phyloP scores from a whole-genome alignment of 75 land plant genomes.

The Sequoiadendron giganteum region DNA sequence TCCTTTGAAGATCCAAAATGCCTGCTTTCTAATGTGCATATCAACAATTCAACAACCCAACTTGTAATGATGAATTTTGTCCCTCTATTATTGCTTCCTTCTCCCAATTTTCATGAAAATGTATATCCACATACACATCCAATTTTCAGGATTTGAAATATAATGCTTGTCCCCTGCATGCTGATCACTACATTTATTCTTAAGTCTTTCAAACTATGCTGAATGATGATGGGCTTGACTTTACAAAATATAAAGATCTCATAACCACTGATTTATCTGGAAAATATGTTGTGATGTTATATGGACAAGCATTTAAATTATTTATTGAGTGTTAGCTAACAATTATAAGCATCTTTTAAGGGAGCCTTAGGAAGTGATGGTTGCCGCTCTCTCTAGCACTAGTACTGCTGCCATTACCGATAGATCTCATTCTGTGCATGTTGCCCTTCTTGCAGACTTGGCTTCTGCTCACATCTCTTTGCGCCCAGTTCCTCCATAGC shows the following conservation, averaged over 20 bases:
- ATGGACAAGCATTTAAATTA: not conserved
- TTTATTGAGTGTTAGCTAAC: too few species aligned
- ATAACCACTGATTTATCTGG: not conserved
- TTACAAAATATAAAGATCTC: not conserved
- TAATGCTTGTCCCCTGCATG: not conserved
- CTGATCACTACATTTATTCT: not conserved
- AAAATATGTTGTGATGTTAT: not conserved
- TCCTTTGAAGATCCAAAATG: not conserved
- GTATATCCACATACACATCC: not conserved
- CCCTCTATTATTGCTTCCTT: not conserved
- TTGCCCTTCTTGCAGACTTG: too few species aligned
- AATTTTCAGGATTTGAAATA: not conserved
- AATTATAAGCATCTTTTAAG: too few species aligned
- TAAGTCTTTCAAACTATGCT: not conserved
- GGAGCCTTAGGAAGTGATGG: too few species aligned
- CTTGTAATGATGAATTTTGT: not conserved
- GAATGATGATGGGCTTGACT: not conserved
- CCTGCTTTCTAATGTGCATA: not conserved
- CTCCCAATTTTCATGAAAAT: not conserved
- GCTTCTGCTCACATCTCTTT: too few species aligned
- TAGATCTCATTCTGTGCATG: too few species aligned
- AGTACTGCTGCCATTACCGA: too few species aligned
- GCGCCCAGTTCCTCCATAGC: too few species aligned
- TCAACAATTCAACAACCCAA: not conserved
- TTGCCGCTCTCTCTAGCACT: too few species aligned